phyloP scores from a whole-genome alignment of 805 yeast genomes.

The Candida schatavii region DNA sequence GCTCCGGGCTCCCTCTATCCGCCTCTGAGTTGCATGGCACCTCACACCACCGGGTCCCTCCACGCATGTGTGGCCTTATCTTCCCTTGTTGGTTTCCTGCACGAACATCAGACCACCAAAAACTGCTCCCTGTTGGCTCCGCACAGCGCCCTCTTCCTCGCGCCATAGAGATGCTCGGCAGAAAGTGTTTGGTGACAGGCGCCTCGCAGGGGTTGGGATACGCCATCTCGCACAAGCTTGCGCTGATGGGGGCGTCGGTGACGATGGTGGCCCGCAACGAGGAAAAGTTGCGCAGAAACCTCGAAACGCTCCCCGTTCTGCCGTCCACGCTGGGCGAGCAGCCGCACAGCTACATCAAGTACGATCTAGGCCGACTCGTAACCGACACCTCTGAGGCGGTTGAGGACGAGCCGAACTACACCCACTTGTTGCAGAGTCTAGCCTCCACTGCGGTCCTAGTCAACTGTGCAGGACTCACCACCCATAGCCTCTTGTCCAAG shows the following conservation, averaged over 20 bases:
- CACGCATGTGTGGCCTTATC: too few relatives aligned
- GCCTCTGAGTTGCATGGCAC: too few relatives aligned
- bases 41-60: too few relatives aligned
- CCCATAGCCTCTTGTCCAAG: conserved; percentile 46
- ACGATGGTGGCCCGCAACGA: conserved; percentile 51
- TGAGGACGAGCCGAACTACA: neutral
- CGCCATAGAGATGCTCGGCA: conserved; percentile 13
- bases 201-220: conserved; percentile 69
- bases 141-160: too few relatives aligned
- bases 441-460: conserved; percentile 46
- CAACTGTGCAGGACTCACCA: conserved; percentile 69
- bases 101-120: neutral
- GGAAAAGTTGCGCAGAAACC: conserved; percentile 26
- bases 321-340: conserved; percentile 10
- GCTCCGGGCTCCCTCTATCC: too few relatives aligned
- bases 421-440: conserved; percentile 19
- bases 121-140: neutral
- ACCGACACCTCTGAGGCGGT: conserved; percentile 14
- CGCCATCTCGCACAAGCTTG: conserved; percentile 49
- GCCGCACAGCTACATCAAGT: conserved; percentile 28
- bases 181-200: conserved; percentile 60
- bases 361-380: conserved; percentile 28
- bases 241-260: conserved; percentile 50
- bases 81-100: too few relatives aligned
- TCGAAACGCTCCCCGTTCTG: conserved; percentile 12